Conservation (phyloP, 1,284 basidiomycete species). For the Hymenochaete sp. region DNA sequence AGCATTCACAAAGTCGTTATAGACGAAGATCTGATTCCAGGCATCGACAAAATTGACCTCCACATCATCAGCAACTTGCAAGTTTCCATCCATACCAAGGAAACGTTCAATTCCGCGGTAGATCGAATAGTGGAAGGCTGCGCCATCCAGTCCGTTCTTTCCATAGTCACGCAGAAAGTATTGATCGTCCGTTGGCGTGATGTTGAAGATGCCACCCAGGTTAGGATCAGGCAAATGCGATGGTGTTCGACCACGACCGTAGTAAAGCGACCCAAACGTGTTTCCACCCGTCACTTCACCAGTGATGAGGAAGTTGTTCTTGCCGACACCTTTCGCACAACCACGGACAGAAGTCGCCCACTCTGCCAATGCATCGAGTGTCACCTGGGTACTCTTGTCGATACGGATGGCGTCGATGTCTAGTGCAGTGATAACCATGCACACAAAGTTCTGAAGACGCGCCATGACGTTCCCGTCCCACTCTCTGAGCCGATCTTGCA, state of each 20-base stretch:
- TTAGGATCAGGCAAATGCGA: constrained; percentile 50
- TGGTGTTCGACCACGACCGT: constrained; percentile 80
- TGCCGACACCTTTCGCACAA: constrained; percentile 65
- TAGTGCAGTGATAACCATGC: constrained; percentile 76
- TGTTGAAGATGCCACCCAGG: constrained; percentile 58
- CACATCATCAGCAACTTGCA: constrained; percentile 80
- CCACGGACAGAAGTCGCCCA: constrained; percentile 69
- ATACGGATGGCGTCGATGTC: constrained; percentile 90
- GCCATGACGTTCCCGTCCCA: constrained; percentile 73
- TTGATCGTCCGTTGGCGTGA: constrained; percentile 50
- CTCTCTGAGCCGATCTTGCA: constrained; percentile 87
- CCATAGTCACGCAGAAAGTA: constrained; percentile 71
- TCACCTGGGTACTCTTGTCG: constrained; percentile 88
- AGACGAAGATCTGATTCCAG: constrained; percentile 85
- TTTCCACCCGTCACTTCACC: constrained; percentile 95
- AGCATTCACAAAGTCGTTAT: constrained; percentile 79
- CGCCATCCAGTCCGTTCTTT: constrained; percentile 60
- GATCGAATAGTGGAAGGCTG: constrained; percentile 87
- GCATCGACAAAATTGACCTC: constrained; percentile 72
- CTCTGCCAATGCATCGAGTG: constrained; percentile 65
- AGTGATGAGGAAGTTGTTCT: constrained; percentile 81
- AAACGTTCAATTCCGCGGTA: constrained; percentile 79
- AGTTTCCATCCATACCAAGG: constrained; percentile 88
- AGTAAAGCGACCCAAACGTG: constrained; percentile 78
- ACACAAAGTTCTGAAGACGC: constrained; percentile 70